Percentiles rank a stretch among this genome's conserved stretches.
Evolutionary conservation across 257 asterid genomes (phyloP).

Genomic region (Echium plantagineum): DNA sequence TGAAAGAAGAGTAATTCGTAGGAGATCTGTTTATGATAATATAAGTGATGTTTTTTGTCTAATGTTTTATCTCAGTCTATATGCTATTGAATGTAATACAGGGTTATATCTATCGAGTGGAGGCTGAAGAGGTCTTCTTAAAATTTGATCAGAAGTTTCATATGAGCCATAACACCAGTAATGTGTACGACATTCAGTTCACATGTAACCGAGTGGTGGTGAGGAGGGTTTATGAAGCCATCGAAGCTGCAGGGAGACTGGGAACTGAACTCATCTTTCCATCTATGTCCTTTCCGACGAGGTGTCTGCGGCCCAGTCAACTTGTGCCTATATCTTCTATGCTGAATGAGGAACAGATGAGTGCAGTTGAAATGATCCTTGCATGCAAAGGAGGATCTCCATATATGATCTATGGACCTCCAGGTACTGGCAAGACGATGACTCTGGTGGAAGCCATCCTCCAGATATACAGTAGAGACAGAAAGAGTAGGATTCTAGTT

Average conservation of each 20-base stretch:
- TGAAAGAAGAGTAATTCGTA: not conserved
- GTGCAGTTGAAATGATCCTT: constrained; percentile 59
- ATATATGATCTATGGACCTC: constrained; percentile 86
- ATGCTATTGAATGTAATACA: constrained; percentile 23
- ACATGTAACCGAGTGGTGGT: constrained; percentile 39
- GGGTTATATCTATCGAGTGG: constrained; percentile 77
- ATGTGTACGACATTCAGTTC: constrained; percentile 65
- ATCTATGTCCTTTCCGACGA: constrained; percentile 15
- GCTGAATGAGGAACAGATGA: constrained; percentile 58
- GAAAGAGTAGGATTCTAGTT: constrained; percentile 41
- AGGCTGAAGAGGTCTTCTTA: constrained; percentile 69
- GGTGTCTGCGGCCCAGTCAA: constrained; percentile 18
- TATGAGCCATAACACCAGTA: constrained; percentile 28
- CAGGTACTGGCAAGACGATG: constrained; percentile 93
- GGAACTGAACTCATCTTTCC: constrained; percentile 58
- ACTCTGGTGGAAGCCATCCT: constrained; percentile 77
- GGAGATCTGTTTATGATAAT: not conserved
- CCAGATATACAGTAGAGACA: constrained; percentile 37
- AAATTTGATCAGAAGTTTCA: constrained; percentile 54
- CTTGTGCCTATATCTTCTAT: constrained; percentile 41
- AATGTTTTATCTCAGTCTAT: not conserved
- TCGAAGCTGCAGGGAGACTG: constrained; percentile 58
- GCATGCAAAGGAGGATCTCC: constrained; percentile 74
- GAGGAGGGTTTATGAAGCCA: constrained; percentile 73
- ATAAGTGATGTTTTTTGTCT: not conserved